phyloP scores from a whole-genome alignment of 441 rosid species.

The Sinapis alba region DNA sequence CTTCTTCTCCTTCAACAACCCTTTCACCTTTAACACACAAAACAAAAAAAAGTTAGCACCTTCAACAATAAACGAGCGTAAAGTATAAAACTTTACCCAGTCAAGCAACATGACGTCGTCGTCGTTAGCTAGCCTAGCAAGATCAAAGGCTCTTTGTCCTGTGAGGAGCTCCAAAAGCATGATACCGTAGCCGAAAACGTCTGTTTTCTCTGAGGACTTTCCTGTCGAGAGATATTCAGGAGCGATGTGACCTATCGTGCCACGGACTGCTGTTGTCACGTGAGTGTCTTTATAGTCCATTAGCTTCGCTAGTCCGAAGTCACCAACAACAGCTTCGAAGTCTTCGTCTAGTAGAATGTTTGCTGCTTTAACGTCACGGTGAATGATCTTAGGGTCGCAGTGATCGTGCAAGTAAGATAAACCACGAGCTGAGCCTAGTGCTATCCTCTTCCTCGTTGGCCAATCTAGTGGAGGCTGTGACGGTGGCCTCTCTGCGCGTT shows the following conservation, averaged over 20 bases:
- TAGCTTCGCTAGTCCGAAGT: slow-evolving; percentile 83
- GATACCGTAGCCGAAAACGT: slow-evolving; percentile 84
- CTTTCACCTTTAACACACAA: slow-evolving; percentile 21
- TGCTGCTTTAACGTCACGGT: slow-evolving; percentile 91
- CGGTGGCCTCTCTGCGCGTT: slow-evolving; percentile 64
- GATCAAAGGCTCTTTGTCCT: slow-evolving; percentile 91
- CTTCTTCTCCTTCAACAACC: slow-evolving; percentile 65
- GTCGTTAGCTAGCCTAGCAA: slow-evolving; percentile 85
- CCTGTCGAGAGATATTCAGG: slow-evolving; percentile 89
- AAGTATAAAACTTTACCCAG: slow-evolving; percentile 36
- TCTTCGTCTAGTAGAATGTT: slow-evolving; percentile 83
- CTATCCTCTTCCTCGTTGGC: slow-evolving; percentile 73
- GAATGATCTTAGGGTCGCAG: slow-evolving; percentile 89
- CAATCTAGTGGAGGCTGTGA: slow-evolving; percentile 81
- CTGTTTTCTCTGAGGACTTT: slow-evolving; percentile 84
- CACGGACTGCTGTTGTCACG: slow-evolving; percentile 88
- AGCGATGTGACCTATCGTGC: slow-evolving; percentile 88
- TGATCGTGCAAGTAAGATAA: slow-evolving; percentile 87
- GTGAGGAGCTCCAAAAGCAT: slow-evolving; percentile 90
- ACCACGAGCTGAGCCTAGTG: slow-evolving; percentile 85
- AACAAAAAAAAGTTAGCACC: not conserved
- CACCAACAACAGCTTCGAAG: slow-evolving; percentile 89
- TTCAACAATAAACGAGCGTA: not conserved
- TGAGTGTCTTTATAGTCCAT: slow-evolving; percentile 95
- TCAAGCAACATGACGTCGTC: slow-evolving; percentile 88